Evolutionary conservation across 352 stramenopile species (phyloP).

Genomic region (Phytophthora aleatoria): DNA sequence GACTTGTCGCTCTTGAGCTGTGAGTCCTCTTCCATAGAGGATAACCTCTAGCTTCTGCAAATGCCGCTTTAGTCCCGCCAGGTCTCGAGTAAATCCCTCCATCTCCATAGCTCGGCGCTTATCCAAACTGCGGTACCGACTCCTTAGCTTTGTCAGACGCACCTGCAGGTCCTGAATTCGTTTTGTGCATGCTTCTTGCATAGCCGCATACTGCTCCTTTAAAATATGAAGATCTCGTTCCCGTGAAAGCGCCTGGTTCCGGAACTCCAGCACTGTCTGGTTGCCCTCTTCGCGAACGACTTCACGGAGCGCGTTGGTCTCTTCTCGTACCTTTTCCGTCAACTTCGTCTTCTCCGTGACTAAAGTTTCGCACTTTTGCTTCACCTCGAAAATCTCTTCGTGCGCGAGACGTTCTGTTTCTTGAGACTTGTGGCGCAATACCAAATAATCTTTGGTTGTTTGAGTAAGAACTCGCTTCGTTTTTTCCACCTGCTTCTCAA

Average conservation of each 20-base stretch:
- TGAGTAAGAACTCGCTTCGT: constrained; percentile 62
- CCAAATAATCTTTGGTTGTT: constrained; percentile 81
- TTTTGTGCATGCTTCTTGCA: constrained; percentile 71
- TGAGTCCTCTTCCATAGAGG: constrained; percentile 59
- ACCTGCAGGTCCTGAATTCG: constrained; percentile 77
- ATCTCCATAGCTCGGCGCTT: constrained; percentile 81
- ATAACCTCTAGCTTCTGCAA: constrained; percentile 76
- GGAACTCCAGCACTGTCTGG: constrained; percentile 57
- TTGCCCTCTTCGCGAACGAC: constrained; percentile 60
- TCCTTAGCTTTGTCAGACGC: constrained; percentile 64
- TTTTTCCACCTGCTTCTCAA: constrained; percentile 61
- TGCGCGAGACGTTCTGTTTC: constrained; percentile 60
- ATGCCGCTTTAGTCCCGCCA: constrained; percentile 64
- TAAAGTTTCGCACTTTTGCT: constrained; percentile 47
- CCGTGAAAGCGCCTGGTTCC: constrained; percentile 53
- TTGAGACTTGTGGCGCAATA: constrained; percentile 71
- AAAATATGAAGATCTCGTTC: constrained; percentile 78
- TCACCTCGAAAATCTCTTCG: constrained; percentile 56
- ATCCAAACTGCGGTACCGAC: constrained; percentile 65
- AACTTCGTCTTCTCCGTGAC: constrained; percentile 46
- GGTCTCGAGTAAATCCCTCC: constrained; percentile 79
- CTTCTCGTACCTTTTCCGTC: constrained; percentile 46
- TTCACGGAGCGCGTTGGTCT: constrained; percentile 52
- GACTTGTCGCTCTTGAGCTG: constrained; percentile 52
- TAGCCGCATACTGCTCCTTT: constrained; percentile 75